A percentile compares a stretch with the other conserved stretches of the same genome.
These are phyloP conservation scores for Ophiostoma novo-ulmi DNA, from an alignment of 2,329 filamentous ascomycete genomes.

Conservation along the genomic window DNA sequence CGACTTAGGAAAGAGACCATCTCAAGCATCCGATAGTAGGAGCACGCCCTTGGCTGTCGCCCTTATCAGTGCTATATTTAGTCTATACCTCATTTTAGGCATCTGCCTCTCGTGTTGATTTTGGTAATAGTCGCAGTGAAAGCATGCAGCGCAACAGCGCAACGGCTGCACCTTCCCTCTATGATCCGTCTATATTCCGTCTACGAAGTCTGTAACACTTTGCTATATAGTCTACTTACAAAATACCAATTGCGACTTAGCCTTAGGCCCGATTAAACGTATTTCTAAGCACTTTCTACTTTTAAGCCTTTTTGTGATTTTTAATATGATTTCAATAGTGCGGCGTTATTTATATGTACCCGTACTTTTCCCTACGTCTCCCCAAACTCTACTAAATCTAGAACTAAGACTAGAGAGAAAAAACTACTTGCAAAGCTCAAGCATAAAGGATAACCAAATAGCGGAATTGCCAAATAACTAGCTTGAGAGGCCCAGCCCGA, in stretches of 20 bases:
- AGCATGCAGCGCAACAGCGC: slow-evolving; percentile 8
- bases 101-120: neutral
- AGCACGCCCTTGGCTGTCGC: neutral
- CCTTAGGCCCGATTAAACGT: neutral
- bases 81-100: no score
- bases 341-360: slow-evolving; percentile 6
- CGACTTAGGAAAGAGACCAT: neutral
- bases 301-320: neutral
- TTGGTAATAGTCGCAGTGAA: neutral
- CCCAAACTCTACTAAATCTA: neutral
- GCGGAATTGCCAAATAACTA: neutral
- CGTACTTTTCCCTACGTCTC: neutral
- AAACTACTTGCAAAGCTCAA: neutral
- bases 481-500: neutral
- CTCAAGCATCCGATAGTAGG: neutral
- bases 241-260: neutral
- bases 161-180: neutral
- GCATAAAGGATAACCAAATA: neutral
- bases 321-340: neutral
- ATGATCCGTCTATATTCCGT: neutral
- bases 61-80: neutral
- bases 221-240: neutral
- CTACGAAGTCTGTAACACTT: neutral
- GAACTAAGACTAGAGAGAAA: slow-evolving; percentile 6
- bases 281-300: slow-evolving; percentile 5